Conservation (phyloP, 176 grass and related monocot genomes). For the Avena insularis region DNA sequence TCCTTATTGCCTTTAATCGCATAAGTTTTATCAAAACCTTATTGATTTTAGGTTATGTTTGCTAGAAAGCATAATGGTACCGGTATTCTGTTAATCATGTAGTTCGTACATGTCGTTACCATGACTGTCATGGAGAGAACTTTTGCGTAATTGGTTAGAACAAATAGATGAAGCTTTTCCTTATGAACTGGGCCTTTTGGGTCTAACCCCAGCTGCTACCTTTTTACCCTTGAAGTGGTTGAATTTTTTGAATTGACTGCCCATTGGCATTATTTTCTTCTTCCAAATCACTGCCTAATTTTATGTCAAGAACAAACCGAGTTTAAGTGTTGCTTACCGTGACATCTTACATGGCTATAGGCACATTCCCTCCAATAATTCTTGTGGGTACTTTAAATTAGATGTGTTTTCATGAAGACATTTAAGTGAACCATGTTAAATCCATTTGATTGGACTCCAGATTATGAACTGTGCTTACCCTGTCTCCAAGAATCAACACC, state of each 20-base stretch:
- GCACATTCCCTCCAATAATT: background rate
- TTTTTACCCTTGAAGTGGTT: background rate
- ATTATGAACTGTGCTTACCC: background rate
- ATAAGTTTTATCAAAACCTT: conserved; percentile 11
- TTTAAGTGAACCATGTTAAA: conserved; percentile 2
- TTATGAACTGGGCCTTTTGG: conserved; percentile 5
- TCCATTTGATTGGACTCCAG: conserved; percentile 7
- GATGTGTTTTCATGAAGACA: conserved; percentile 18
- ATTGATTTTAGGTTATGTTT: background rate
- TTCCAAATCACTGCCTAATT: background rate
- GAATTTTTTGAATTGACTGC: background rate
- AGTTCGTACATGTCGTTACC: conserved; percentile 25
- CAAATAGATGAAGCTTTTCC: background rate
- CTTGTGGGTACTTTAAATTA: conserved; percentile 19
- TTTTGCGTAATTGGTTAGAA: background rate
- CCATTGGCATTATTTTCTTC: background rate
- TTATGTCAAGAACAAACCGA: background rate
- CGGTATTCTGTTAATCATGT: conserved; percentile 14
- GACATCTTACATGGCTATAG: background rate
- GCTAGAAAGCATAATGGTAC: background rate
- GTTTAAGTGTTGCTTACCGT: background rate
- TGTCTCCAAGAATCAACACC: background rate
- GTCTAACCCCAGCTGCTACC: background rate
- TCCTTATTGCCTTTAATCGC: conserved; percentile 21
- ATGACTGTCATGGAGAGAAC: background rate